Percentiles rank a stretch among this genome's conserved stretches.
These are phyloP conservation scores for Eucalyptus microcorys DNA, from an alignment of 345 rosid genomes.

Conservation along the genomic window DNA sequence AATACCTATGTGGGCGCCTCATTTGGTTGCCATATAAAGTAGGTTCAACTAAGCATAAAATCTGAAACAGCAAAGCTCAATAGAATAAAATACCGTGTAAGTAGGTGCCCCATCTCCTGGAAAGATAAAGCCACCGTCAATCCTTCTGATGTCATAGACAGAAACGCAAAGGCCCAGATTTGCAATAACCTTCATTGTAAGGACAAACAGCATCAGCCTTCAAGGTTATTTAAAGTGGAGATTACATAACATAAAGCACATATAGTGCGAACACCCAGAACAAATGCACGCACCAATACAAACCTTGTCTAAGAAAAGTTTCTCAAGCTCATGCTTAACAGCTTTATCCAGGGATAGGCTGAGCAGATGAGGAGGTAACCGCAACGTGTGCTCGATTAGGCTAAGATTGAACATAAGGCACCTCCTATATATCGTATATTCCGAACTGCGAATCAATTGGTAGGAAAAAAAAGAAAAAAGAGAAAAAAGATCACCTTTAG, in stretches of 20 bases:
- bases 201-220: neutral
- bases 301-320: constrained; percentile 78
- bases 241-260: neutral
- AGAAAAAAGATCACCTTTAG: neutral
- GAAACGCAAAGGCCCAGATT: constrained; percentile 73
- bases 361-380: constrained; percentile 69
- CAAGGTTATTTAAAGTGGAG: neutral
- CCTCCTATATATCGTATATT: neutral
- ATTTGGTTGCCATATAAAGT: neutral
- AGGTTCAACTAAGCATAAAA: neutral
- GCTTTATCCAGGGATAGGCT: constrained; percentile 56
- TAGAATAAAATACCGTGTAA: constrained; percentile 33
- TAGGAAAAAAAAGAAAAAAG: no score
- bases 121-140: constrained; percentile 66
- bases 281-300: neutral
- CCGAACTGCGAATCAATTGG: neutral
- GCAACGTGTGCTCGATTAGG: constrained; percentile 61
- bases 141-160: constrained; percentile 42
- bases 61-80: neutral
- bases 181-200: constrained; percentile 42
- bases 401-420: constrained; percentile 62
- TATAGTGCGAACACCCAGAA: neutral
- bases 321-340: constrained; percentile 44
- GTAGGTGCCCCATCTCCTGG: constrained; percentile 88
- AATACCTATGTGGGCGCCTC: neutral